phyloP scores from a whole-genome alignment of 2,329 filamentous ascomycete species.

The Aspergillus persii region DNA sequence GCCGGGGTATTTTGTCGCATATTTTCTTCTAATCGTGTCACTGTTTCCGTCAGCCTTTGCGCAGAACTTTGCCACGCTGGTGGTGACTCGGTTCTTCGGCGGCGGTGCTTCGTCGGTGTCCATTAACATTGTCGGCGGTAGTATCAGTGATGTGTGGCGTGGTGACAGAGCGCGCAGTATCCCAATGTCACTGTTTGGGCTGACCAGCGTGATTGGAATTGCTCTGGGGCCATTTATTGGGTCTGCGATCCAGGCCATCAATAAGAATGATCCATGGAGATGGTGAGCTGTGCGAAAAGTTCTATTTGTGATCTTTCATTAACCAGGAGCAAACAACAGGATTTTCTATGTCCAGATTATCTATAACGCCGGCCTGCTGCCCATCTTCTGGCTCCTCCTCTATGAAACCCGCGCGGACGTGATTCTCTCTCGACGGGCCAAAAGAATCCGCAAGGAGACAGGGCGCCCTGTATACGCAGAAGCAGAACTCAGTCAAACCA shows the following conservation, averaged over 20 bases:
- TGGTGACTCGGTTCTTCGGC: constrained; percentile 45
- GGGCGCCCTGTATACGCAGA: constrained; percentile 28
- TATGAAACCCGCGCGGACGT: constrained; percentile 44
- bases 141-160: constrained; percentile 38
- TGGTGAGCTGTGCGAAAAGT: constrained; percentile 31
- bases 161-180: constrained; percentile 40
- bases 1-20: constrained; percentile 45
- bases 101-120: constrained; percentile 45
- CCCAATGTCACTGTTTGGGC: constrained; percentile 45
- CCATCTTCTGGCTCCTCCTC: constrained; percentile 42
- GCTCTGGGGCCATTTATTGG: constrained; percentile 47
- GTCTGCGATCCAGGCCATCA: constrained; percentile 36
- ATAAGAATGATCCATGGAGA: constrained; percentile 37
- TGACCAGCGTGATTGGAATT: constrained; percentile 44
- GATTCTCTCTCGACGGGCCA: constrained; percentile 40
- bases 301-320: not conserved
- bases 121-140: constrained; percentile 41
- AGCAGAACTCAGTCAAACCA: constrained; percentile 23
- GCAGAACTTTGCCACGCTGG: constrained; percentile 45
- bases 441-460: constrained; percentile 38
- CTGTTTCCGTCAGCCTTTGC: constrained; percentile 45
- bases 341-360: constrained; percentile 48
- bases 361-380: constrained; percentile 42
- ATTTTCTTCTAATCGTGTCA: constrained; percentile 42
- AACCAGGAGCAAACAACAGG: constrained; percentile 23